Conservation (phyloP, 2,329 filamentous ascomycete genomes). For the Colletotrichum lupini region DNA sequence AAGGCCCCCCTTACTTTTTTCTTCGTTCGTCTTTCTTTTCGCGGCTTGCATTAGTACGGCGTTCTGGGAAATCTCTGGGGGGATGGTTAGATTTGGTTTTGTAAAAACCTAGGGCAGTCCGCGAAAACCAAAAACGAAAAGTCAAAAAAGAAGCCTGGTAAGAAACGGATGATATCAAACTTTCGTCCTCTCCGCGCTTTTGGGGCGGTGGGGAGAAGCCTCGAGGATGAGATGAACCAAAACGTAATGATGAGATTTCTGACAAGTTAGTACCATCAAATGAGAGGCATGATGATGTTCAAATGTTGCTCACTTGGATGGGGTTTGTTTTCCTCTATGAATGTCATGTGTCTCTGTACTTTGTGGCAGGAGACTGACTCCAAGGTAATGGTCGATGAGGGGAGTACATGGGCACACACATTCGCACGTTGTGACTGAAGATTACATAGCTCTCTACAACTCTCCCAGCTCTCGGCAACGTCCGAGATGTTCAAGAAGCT, state of each 20-base stretch:
- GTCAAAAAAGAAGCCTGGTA: conserved; percentile 24
- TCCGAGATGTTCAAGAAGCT: too few relatives aligned
- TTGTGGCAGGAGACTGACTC: too few relatives aligned
- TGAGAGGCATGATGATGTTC: conserved; percentile 22
- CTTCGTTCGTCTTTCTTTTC: conserved; percentile 41
- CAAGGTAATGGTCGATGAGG: too few relatives aligned
- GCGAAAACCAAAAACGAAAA: conserved; percentile 29
- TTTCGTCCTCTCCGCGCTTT: conserved; percentile 10
- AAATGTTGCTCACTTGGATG: neutral
- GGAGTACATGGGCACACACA: too few relatives aligned
- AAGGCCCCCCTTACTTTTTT: conserved; percentile 11
- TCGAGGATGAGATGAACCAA: conserved; percentile 26
- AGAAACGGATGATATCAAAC: conserved; percentile 24
- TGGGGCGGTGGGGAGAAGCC: conserved; percentile 6
- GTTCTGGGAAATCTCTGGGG: conserved; percentile 45
- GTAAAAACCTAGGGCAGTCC: conserved; percentile 37
- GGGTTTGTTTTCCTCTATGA: too few relatives aligned
- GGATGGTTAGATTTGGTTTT: conserved; percentile 37
- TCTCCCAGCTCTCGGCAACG: too few relatives aligned
- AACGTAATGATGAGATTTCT: conserved; percentile 32
- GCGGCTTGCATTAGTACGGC: conserved; percentile 56
- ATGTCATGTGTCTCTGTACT: too few relatives aligned
- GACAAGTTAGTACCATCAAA: conserved; percentile 21
- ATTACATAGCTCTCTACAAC: too few relatives aligned
- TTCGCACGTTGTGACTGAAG: too few relatives aligned